phyloP scores from a whole-genome alignment of 1,139 yeast species.

The Debaryomycetaceae sp. region DNA sequence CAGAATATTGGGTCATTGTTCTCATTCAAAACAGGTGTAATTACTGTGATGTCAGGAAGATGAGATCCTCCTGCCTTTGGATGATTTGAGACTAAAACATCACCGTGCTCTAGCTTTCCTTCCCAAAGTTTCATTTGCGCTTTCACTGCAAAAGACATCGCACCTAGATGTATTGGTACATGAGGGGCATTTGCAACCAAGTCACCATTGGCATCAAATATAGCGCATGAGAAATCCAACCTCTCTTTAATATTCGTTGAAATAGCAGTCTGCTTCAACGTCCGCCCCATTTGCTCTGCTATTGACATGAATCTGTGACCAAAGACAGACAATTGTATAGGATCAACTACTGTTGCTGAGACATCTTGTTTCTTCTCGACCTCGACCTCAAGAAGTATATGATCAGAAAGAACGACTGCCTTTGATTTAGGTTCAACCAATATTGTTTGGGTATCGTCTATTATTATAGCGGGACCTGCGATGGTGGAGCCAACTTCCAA shows the following conservation, averaged over 20 bases:
- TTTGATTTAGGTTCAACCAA: conserved; percentile 67
- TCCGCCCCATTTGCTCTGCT: conserved; percentile 87
- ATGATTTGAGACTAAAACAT: conserved; percentile 73
- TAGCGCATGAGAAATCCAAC: conserved; percentile 80
- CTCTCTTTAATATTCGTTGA: conserved; percentile 86
- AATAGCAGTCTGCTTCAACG: conserved; percentile 74
- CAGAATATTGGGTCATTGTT: conserved; percentile 35
- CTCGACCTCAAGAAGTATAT: conserved; percentile 40
- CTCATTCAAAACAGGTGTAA: conserved; percentile 52
- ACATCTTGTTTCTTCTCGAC: conserved; percentile 21
- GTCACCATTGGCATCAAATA: conserved; percentile 72
- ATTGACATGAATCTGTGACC: conserved; percentile 85
- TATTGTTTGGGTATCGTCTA: conserved; percentile 78
- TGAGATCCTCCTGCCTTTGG: conserved; percentile 83
- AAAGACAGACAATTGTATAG: conserved; percentile 71
- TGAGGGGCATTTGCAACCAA: conserved; percentile 86
- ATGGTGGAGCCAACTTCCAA: conserved; percentile 53
- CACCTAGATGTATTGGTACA: conserved; percentile 83
- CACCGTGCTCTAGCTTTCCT: conserved; percentile 60
- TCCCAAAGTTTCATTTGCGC: conserved; percentile 66
- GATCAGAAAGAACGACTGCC: conserved; percentile 59
- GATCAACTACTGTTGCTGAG: conserved; percentile 48
- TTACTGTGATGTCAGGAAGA: conserved; percentile 79
- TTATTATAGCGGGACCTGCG: conserved; percentile 75
- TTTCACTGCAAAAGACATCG: conserved; percentile 81